Base-by-base conservation (phyloP, 192 early-diverging fungal species). In the Entomortierella lignicola region DNA sequence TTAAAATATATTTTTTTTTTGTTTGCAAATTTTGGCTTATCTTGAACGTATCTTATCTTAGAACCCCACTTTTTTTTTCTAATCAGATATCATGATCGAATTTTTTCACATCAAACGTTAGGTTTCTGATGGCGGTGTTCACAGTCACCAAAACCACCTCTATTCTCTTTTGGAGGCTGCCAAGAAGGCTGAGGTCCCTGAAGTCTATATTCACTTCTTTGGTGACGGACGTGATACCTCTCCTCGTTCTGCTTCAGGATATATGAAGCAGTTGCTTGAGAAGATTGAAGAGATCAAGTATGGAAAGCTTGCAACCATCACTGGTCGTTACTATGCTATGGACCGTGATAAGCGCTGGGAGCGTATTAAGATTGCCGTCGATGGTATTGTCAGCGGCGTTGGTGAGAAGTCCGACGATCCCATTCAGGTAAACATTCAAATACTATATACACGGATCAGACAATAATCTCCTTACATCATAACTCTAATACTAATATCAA, bases 321-420 rank as follows among this genome's bases (percentile, higher is more conserved):
- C 91, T 13, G 98, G 98, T 29, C 92, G 98, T 54, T 99, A 99
- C 91, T 99, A 98, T 81, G 97, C 97, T 61, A 99, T 99, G 98
- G 98, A 99, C 83, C 94, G 98, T 82, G 98, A 99, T 85, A 99
- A 99, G 92, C 93, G 98, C 65, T 99, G 98, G 98, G 98, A 99
- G 89, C 91, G 98, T 58, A 80, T 99, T 55, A 90, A 97, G 88
- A 83, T 96, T 42, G 98, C 98, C 37, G 92, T 97, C 72, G 96
- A 99, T 55, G 96, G 87, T 41, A 83, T 99, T 75, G 91, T 93
- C 34, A 83, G 88, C 71, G 93, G 89, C 47, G 77, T 82, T 61
- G 92, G 98, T 79, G 95, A 96, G 75, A 89, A 90, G 81, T 65
- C 84, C 21, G 56, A 63, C 43, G 91, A 93, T 68, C 84, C 86